A percentile compares a stretch with the other conserved stretches of the same genome.
Conservation (phyloP, 2,329 filamentous ascomycete genomes). For the Pestalotiopsis sp. region DNA sequence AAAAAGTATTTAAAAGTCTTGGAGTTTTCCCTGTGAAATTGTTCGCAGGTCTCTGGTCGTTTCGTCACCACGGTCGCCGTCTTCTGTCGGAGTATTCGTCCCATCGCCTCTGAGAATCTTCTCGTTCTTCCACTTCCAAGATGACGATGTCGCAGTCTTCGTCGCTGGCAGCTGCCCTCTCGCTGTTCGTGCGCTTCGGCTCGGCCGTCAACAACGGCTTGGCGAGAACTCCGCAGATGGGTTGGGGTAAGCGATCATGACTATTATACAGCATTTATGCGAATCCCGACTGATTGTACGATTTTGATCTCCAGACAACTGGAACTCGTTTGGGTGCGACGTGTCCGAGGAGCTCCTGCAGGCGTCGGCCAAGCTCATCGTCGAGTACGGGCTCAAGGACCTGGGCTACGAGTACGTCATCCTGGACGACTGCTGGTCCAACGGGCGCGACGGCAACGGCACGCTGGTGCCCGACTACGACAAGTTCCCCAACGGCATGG, state of each 20-base stretch:
- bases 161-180: background rate
- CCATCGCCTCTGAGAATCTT: background rate
- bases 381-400: slow-evolving; percentile 12
- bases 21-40: background rate
- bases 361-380: slow-evolving; percentile 2
- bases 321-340: slow-evolving; percentile 13
- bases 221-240: background rate
- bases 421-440: slow-evolving; percentile 13
- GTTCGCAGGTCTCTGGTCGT: background rate
- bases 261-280: background rate
- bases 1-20: slow-evolving; percentile 2
- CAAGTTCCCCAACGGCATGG: slow-evolving; percentile 40
- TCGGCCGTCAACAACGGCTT: slow-evolving; percentile 9
- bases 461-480: slow-evolving; percentile 1
- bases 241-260: slow-evolving; percentile 6
- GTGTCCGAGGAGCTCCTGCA: slow-evolving; percentile 12
- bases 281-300: background rate
- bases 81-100: background rate
- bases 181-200: background rate
- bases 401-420: slow-evolving; percentile 11
- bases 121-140: background rate
- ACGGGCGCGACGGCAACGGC: slow-evolving; percentile 6
- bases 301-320: background rate
- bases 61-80: background rate
- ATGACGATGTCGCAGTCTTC: background rate